Base-by-base conservation (phyloP, 2,329 filamentous ascomycete species). In the Penicillium nordicum region DNA sequence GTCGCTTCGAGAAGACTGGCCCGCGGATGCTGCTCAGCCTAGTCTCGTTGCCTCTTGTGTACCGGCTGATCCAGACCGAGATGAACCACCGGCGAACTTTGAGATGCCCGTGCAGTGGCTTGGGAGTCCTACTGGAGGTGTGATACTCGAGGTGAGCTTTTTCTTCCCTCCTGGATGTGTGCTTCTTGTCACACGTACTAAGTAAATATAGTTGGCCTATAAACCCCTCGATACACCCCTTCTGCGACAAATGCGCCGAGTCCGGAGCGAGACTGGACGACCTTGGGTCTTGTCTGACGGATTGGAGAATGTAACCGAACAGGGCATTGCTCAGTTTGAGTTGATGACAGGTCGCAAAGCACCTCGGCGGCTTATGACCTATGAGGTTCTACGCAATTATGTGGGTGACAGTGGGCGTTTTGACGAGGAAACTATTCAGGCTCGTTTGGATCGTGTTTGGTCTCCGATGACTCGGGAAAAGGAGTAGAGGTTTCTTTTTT, bases 321-420 rank as follows among this genome's bases (percentile, higher is more conserved):
- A 92, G 68, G 89, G 87, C 0, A 89, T 89, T 72, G 88, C 89
- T 1, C 89, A 92, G 65, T 93, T 92, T 67, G 89, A 93, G 72
- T 74, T 92, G 2, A 90, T 92, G 69, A 92, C 89, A 0, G 89
- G 88, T 0, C 79, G 88, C 45, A 82, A 87, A 70, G 88, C 88
- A 16, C 88, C 88, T 2, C 81, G 88, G 27, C 77, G 84, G 43
- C 72, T 88, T 37, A 92, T 93, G 89, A 82, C 87, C 58, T 78
- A 83, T 41, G 85, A 86, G 64, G 85, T 88, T 12, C 64, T 75
- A 32, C 67, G 64, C 18, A 72, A 74, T 53, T 75, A 74, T 48
- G 67, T 66, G 25, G 72, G 71, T 11, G 71, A 73, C 12, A 61
- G 64, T 50, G 72, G 72, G 21, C 63, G 57, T 7, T 72, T 75